Base-by-base conservation (phyloP, 768 basidiomycete genomes). In the Russula abietina region DNA sequence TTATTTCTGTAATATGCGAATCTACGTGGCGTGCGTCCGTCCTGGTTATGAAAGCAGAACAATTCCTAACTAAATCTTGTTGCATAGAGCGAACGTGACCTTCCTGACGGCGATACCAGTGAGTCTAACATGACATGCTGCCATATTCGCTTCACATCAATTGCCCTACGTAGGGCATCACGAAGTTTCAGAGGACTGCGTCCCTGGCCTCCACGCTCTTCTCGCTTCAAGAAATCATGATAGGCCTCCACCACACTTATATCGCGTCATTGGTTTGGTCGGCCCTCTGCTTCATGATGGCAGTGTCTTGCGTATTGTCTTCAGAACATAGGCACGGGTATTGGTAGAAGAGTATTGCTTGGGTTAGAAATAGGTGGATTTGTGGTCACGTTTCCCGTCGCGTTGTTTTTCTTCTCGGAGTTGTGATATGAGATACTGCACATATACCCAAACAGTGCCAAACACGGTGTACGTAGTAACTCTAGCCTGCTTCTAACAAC, bases 371-470 rank as follows among this genome's bases (percentile, higher is more conserved):
- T 55, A 32, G 62, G 57, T 48, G 26, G 8, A 4, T 55, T 41
- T 17, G 46, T 36, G 12, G n/a, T 63, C 2, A 16, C 28, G 8
- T 36, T 45, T 24, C 26, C 26, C 14, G 17, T 53, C 24, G 7
- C 41, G 7, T 33, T 57, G 33, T 38, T 41, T n/a, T 57, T 53
- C 45, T 62, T 58, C 56, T 53, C 61, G 16, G 41, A 57, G 39
- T 17, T n/a, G 12, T n/a, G n/a, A n/a, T n/a, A n/a, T n/a, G n/a
- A n/a, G n/a, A n/a, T n/a, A n/a, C n/a, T 55, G 55, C 16, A 55
- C 33, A 30, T 30, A 24, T n/a, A n/a, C n/a, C n/a, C 54, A 64
- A 64, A 64, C 46, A 64, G 54, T 51, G 49, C 54, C 63, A 64
- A 64, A 64, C 45, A 64, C 19, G 45, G 12, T 36, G 39, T 33